Conservation (phyloP, 805 yeast species). For the Candida multigemmis region DNA sequence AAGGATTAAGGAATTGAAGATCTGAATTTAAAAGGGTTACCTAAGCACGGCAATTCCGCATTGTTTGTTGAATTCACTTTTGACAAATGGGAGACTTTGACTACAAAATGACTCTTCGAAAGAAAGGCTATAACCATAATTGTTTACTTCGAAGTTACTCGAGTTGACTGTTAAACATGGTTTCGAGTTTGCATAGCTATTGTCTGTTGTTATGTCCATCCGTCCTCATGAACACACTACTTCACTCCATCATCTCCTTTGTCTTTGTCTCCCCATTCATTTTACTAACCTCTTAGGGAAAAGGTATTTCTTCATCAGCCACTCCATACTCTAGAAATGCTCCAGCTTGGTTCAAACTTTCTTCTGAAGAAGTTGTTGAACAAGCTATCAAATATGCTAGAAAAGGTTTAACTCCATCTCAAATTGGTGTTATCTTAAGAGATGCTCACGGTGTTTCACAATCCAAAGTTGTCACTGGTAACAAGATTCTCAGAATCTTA, state of each 20-base stretch:
- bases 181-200: background rate
- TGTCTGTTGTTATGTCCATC: constrained; percentile 41
- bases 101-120: too few relatives aligned
- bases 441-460: constrained; percentile 99
- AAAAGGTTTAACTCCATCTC: constrained; percentile 99
- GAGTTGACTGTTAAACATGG: too few relatives aligned
- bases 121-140: too few relatives aligned
- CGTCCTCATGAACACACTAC: constrained; percentile 29
- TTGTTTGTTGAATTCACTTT: too few relatives aligned
- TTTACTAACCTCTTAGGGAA: constrained; percentile 77
- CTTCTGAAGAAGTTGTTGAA: constrained; percentile 93
- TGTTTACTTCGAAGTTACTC: too few relatives aligned
- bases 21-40: too few relatives aligned
- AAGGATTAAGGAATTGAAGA: too few relatives aligned
- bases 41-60: too few relatives aligned
- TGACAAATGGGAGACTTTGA: too few relatives aligned
- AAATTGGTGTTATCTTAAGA: constrained; percentile 98
- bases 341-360: constrained; percentile 99
- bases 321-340: constrained; percentile 98
- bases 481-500: constrained; percentile 98
- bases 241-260: too few relatives aligned
- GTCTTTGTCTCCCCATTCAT: too few relatives aligned
- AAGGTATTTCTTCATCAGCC: constrained; percentile 98
- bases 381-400: constrained; percentile 99
- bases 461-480: constrained; percentile 95